Evolutionary conservation across 176 grass and related monocot genomes (phyloP).

Genomic region (Alloteropsis semialata): DNA sequence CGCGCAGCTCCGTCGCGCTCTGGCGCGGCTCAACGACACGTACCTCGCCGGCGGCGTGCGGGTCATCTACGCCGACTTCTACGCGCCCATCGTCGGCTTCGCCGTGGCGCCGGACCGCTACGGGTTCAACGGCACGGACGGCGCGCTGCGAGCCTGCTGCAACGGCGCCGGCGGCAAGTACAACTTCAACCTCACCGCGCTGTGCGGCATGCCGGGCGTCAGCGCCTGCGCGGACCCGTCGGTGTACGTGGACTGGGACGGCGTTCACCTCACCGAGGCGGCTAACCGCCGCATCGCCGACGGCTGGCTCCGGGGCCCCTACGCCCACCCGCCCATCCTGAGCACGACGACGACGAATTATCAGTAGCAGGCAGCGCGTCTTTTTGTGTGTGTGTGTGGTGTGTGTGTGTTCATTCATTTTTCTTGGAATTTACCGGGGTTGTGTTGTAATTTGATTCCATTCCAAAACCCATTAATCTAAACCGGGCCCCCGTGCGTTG

Average conservation of each 20-base stretch:
- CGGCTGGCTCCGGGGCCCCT: conserved; percentile 44
- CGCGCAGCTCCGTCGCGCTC: conserved; percentile 23
- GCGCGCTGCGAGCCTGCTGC: conserved; percentile 34
- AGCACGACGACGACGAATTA: neutral
- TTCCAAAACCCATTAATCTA: too few species aligned
- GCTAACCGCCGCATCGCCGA: conserved; percentile 44
- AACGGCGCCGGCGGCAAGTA: conserved; percentile 39
- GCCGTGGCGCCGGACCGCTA: conserved; percentile 16
- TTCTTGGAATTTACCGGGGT: too few species aligned
- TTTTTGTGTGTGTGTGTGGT: too few species aligned
- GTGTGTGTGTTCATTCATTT: too few species aligned
- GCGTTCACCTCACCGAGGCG: conserved; percentile 52
- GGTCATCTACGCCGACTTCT: conserved; percentile 50
- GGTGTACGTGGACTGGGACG: conserved; percentile 51
- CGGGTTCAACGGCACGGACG: conserved; percentile 28
- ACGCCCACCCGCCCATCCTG: conserved; percentile 45
- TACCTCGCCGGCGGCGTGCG: conserved; percentile 5
- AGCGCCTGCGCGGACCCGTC: conserved; percentile 17
- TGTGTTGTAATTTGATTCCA: too few species aligned
- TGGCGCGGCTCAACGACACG: conserved; percentile 6
- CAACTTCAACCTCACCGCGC: conserved; percentile 30
- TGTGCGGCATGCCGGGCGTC: conserved; percentile 35
- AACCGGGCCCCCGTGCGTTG: too few species aligned
- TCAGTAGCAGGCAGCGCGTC: too few species aligned
- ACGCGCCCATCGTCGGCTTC: conserved; percentile 33